These are phyloP conservation scores for Penicillium sp. DNA, from an alignment of 2,329 filamentous ascomycete genomes.

Conservation along the genomic window DNA sequence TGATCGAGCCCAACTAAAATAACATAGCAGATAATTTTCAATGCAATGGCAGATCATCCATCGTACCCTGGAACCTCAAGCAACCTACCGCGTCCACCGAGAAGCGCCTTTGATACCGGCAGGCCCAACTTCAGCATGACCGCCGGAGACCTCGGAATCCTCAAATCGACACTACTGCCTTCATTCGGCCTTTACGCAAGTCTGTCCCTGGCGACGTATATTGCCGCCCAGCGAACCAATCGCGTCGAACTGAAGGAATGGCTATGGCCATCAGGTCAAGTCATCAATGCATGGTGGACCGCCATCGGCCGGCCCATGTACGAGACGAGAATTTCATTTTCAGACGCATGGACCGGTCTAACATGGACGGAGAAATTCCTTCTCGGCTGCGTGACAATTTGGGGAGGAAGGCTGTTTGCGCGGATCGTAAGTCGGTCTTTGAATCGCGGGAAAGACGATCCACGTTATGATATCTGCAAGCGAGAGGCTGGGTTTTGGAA, in stretches of 20 bases:
- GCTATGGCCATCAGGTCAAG: constrained; percentile 60
- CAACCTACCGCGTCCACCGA: constrained; percentile 2
- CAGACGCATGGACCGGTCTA: constrained; percentile 53
- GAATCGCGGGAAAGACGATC: constrained; percentile 59
- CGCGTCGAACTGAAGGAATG: constrained; percentile 65
- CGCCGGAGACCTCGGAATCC: constrained; percentile 51
- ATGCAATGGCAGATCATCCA: not conserved
- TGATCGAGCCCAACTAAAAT: not conserved
- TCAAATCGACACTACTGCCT: constrained; percentile 59
- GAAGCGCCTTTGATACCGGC: not conserved
- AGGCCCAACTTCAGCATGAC: constrained; percentile 9
- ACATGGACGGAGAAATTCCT: constrained; percentile 61
- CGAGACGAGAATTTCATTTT: constrained; percentile 51
- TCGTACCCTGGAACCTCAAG: constrained; percentile 4
- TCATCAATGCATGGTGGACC: constrained; percentile 65
- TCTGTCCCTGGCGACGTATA: constrained; percentile 58
- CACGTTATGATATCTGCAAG: constrained; percentile 59
- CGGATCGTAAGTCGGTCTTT: constrained; percentile 56
- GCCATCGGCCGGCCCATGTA: constrained; percentile 58
- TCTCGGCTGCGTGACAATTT: constrained; percentile 60
- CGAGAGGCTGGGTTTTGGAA: constrained; percentile 62
- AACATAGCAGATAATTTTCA: not conserved
- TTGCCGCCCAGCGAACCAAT: constrained; percentile 56
- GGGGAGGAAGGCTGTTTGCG: constrained; percentile 62
- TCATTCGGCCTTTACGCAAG: constrained; percentile 59